Evolutionary conservation across 2,329 filamentous ascomycete genomes (phyloP).

Genomic region (Cyphellophora europaea): DNA sequence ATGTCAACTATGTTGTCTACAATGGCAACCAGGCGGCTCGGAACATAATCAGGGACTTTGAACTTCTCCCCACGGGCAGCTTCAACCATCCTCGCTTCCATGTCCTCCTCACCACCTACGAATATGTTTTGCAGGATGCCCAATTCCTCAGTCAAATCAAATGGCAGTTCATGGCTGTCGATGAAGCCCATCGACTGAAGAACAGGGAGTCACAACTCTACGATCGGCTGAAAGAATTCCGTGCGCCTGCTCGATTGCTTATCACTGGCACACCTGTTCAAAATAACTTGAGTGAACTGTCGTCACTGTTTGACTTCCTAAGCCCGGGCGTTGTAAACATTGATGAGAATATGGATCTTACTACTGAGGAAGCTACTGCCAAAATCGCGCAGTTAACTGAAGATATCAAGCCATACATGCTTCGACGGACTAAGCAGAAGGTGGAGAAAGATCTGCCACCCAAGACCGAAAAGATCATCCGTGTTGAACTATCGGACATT

Average conservation of each 20-base stretch:
- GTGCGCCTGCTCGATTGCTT: slow-evolving; percentile 75
- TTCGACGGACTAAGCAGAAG: slow-evolving; percentile 92
- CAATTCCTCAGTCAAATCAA: slow-evolving; percentile 81
- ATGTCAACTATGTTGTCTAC: slow-evolving; percentile 95
- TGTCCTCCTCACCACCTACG: slow-evolving; percentile 93
- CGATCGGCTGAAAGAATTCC: slow-evolving; percentile 73
- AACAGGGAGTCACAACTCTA: slow-evolving; percentile 94
- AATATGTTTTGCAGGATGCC: slow-evolving; percentile 84
- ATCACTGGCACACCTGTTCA: slow-evolving; percentile 98
- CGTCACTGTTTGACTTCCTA: slow-evolving; percentile 87
- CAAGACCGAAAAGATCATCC: slow-evolving; percentile 98
- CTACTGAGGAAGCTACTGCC: slow-evolving; percentile 68
- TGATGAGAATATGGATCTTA: slow-evolving; percentile 82
- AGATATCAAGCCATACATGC: slow-evolving; percentile 85
- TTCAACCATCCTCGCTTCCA: slow-evolving; percentile 90
- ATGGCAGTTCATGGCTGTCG: slow-evolving; percentile 94
- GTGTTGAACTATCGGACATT: slow-evolving; percentile 90
- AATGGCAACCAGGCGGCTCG: slow-evolving; percentile 82
- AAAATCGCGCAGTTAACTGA: slow-evolving; percentile 80
- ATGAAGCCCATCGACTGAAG: slow-evolving; percentile 94
- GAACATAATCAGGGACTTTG: slow-evolving; percentile 79
- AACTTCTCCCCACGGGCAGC: slow-evolving; percentile 79
- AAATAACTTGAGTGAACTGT: slow-evolving; percentile 88
- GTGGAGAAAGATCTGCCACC: slow-evolving; percentile 93
- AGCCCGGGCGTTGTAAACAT: slow-evolving; percentile 91